Evolutionary conservation across 805 yeast species (phyloP), one percentile per base, ranked within the genome.

Genomic region (Wickerhamomyces alni): DNA sequence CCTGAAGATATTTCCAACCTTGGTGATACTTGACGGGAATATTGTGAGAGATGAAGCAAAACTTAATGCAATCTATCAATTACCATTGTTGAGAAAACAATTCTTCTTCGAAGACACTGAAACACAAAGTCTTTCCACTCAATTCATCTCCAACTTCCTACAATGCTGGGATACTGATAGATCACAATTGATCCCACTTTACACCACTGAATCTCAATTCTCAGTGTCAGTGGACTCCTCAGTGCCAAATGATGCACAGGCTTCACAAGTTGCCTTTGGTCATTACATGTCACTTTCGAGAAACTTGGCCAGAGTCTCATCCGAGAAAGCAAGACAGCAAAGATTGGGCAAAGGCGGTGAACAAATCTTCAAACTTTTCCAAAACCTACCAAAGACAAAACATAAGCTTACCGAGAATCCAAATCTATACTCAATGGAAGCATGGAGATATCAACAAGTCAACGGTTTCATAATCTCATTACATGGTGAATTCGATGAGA

Each of bases 401-500:
- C 99, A 93, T 60, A 75, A 74, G 39, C 63, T 91, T 28, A 59
- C 72, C 36, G 70, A 75, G 18, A 67, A 72, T 35, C 89, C 96
- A 3, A 67, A 72, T 9, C 62, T 72, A 31, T 89, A 80, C 52
- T 74, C 94, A 19, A 74, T 89, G 63, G 96, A 93, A 56, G 72
- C 86, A 2, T 78, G 82, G 67, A 74, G 88, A 19, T 74, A 70
- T 41, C 79, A 86, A 8, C 79, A 75, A 35, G 74, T 88, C 22
- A 75, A 80, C 37, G 96, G 95, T 6, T 77, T 93, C 52, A 69
- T 85, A 53, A 74, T 91, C 33, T 69, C 78, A 0, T 62, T 91
- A 13, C 99, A 93, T 63, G 99, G 99, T 5, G 80, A 75, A 42
- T 91, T 77, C 55, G 79, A 77, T 37, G 98, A 93, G 61, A 58